phyloP scores from a whole-genome alignment of 2,329 filamentous ascomycete species.

The Exophiala sideris region DNA sequence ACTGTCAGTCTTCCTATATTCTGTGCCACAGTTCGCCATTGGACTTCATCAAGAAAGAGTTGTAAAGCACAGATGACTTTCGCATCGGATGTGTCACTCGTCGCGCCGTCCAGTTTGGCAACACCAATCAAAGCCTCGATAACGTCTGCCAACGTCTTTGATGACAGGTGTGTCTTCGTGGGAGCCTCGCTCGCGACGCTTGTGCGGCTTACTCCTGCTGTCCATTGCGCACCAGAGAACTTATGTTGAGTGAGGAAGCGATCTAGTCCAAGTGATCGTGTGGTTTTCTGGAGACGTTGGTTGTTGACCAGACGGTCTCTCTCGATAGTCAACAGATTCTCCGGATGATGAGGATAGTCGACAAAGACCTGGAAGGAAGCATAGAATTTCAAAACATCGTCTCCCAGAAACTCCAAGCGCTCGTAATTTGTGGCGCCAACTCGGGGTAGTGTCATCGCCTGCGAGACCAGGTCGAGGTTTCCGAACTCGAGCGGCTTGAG shows the following conservation, averaged over 20 bases:
- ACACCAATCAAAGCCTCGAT: conserved; percentile 81
- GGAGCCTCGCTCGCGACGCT: not conserved
- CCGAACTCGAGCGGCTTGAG: conserved; percentile 11
- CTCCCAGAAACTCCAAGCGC: conserved; percentile 80
- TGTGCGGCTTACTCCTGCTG: conserved; percentile 43
- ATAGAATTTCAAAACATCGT: conserved; percentile 74
- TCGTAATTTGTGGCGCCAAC: conserved; percentile 62
- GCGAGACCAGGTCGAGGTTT: conserved; percentile 10
- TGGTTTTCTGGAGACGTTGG: conserved; percentile 63
- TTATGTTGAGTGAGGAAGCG: conserved; percentile 65
- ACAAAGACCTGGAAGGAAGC: conserved; percentile 64
- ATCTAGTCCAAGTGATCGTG: conserved; percentile 63
- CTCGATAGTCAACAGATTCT: conserved; percentile 67
- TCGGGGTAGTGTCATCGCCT: conserved; percentile 17
- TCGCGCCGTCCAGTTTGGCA: conserved; percentile 61
- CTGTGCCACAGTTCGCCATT: conserved; percentile 53
- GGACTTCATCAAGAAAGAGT: conserved; percentile 60
- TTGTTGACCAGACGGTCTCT: conserved; percentile 75
- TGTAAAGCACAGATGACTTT: conserved; percentile 44
- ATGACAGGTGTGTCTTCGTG: conserved; percentile 53
- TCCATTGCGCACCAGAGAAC: conserved; percentile 72
- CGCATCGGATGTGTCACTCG: conserved; percentile 54
- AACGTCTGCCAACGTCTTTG: conserved; percentile 82
- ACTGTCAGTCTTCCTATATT: conserved; percentile 11
- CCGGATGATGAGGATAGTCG: conserved; percentile 64